Evolutionary conservation across 768 basidiomycete genomes (phyloP).

Genomic region (Strobilomyces confusus): DNA sequence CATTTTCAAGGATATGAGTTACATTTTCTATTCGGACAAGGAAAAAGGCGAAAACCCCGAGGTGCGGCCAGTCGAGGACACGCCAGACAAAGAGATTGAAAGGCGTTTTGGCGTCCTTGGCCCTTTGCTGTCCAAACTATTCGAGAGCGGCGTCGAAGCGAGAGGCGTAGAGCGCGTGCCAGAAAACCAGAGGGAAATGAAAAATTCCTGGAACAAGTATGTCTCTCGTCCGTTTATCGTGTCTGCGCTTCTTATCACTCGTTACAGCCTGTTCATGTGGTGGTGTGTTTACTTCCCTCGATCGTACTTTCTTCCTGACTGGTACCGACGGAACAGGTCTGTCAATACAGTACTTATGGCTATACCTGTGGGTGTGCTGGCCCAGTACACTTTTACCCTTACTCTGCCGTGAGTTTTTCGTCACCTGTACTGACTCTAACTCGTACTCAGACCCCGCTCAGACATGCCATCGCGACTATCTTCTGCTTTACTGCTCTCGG

Average conservation of each 20-base stretch:
- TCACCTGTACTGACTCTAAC: background rate
- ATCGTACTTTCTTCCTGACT: background rate
- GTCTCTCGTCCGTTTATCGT: slow-evolving; percentile 9
- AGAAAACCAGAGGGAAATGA: slow-evolving; percentile 43
- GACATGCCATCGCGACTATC: slow-evolving; percentile 43
- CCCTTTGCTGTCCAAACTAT: slow-evolving; percentile 36
- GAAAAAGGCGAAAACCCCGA: slow-evolving; percentile 16
- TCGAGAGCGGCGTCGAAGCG: slow-evolving; percentile 49
- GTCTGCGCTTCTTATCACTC: background rate
- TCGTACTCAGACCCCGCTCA: slow-evolving; percentile 13
- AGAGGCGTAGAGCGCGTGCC: slow-evolving; percentile 53
- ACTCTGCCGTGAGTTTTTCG: slow-evolving; percentile 39
- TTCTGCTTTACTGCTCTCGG: slow-evolving; percentile 46
- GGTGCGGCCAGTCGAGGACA: slow-evolving; percentile 17
- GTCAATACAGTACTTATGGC: slow-evolving; percentile 47
- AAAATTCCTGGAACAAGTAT: slow-evolving; percentile 44
- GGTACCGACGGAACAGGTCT: slow-evolving; percentile 32
- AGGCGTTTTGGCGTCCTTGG: slow-evolving; percentile 30
- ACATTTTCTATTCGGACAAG: slow-evolving; percentile 9
- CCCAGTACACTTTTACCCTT: slow-evolving; percentile 45
- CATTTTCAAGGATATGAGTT: slow-evolving; percentile 7
- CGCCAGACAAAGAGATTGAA: slow-evolving; percentile 27
- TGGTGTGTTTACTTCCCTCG: slow-evolving; percentile 27
- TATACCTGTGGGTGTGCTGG: slow-evolving; percentile 49
- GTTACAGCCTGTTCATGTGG: slow-evolving; percentile 42